Conservation (phyloP, 805 yeast genomes). For the Saccharomyces kudriavzevii region DNA sequence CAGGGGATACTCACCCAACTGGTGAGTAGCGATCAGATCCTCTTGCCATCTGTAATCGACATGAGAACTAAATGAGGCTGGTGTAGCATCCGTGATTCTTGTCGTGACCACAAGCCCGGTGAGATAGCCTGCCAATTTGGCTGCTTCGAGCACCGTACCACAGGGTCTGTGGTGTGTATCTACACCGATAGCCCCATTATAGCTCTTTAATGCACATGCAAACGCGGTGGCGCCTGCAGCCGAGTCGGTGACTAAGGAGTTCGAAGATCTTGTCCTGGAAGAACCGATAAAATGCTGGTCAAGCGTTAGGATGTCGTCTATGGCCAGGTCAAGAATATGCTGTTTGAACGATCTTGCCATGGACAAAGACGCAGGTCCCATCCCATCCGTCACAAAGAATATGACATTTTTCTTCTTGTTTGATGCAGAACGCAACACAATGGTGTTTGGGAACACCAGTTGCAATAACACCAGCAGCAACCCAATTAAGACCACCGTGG, state of each 20-base stretch:
- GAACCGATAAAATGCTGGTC: slow-evolving; percentile 73
- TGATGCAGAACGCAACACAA: background rate
- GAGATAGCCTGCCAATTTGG: slow-evolving; percentile 67
- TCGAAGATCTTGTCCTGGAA: slow-evolving; percentile 73
- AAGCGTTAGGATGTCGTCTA: slow-evolving; percentile 48
- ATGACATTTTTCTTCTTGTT: slow-evolving; percentile 61
- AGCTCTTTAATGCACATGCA: slow-evolving; percentile 72
- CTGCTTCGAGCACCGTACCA: slow-evolving; percentile 83
- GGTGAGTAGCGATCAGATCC: slow-evolving; percentile 80
- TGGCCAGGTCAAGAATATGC: slow-evolving; percentile 34
- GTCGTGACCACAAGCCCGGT: slow-evolving; percentile 94
- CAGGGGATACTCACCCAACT: slow-evolving; percentile 70
- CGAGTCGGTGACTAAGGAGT: slow-evolving; percentile 79
- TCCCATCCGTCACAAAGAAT: slow-evolving; percentile 90
- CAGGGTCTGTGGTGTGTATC: slow-evolving; percentile 61
- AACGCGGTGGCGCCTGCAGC: slow-evolving; percentile 98
- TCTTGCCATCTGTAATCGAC: slow-evolving; percentile 69
- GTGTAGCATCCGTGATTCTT: slow-evolving; percentile 89
- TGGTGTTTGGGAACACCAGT: background rate
- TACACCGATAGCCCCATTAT: slow-evolving; percentile 91
- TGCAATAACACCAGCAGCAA: background rate
- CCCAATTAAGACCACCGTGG: background rate
- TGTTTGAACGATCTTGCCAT: slow-evolving; percentile 72
- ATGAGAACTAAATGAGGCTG: slow-evolving; percentile 82
- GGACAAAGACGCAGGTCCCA: slow-evolving; percentile 84